Evolutionary conservation across 1,139 yeast species (phyloP).

Genomic region (Citeromyces hawaiiensis): DNA sequence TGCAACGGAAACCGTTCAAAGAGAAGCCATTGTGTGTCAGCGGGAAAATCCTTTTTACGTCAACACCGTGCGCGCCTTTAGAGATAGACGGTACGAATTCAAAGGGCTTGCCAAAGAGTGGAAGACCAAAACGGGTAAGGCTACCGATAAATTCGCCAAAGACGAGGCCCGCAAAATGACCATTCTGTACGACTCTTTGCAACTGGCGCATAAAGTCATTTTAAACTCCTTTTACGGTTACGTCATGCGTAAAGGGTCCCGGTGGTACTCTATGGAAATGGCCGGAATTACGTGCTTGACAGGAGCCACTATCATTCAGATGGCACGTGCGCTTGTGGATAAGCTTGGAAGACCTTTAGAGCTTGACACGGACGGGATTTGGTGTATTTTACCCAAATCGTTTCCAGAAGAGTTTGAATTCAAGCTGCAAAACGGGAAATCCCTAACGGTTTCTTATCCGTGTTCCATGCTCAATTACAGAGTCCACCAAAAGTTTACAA

Average conservation of each 20-base stretch:
- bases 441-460: constrained; percentile 72
- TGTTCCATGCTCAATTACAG: constrained; percentile 93
- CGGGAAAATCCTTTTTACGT: constrained; percentile 96
- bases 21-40: constrained; percentile 94
- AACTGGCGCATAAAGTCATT: constrained; percentile 94
- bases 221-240: constrained; percentile 95
- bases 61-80: constrained; percentile 82
- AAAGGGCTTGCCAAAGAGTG: constrained; percentile 90
- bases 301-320: constrained; percentile 95
- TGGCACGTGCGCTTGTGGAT: constrained; percentile 92
- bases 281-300: constrained; percentile 98
- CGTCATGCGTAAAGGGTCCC: constrained; percentile 96
- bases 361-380: constrained; percentile 97
- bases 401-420: constrained; percentile 85
- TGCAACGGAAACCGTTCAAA: constrained; percentile 69
- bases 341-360: constrained; percentile 91
- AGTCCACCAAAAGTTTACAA: constrained; percentile 85
- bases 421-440: constrained; percentile 65
- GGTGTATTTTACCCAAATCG: constrained; percentile 92
- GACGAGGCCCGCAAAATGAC: constrained; percentile 94
- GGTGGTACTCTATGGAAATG: constrained; percentile 99
- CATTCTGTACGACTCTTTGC: constrained; percentile 86
- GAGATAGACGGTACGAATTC: constrained; percentile 94
- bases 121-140: constrained; percentile 50
- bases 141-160: constrained; percentile 43